Percentiles rank a stretch among this genome's conserved stretches.
phyloP scores from a whole-genome alignment of 805 yeast genomes.

The Tetrapisispora iriomotensis region DNA sequence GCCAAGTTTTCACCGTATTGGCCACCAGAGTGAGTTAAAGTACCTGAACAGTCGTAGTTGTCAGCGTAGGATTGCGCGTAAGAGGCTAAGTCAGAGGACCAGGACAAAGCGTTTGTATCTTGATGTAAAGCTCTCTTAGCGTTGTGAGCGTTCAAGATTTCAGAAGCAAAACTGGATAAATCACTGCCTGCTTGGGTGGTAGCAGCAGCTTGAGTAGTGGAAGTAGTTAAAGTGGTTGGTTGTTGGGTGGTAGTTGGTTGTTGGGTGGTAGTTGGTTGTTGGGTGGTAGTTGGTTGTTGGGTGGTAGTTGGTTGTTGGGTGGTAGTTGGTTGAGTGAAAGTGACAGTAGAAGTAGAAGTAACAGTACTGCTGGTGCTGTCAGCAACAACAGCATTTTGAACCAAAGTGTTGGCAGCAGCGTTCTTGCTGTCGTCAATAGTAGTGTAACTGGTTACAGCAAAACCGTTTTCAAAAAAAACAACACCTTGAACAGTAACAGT shows the following conservation, averaged over 20 bases:
- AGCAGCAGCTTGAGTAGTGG: slow-evolving; percentile 5
- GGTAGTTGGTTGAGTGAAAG: slow-evolving; percentile 8
- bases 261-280: slow-evolving; percentile 4
- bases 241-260: slow-evolving; percentile 1
- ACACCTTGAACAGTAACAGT: slow-evolving; percentile 23
- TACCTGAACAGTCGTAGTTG: slow-evolving; percentile 45
- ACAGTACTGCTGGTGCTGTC: slow-evolving; percentile 8
- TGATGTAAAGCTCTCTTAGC: slow-evolving; percentile 42
- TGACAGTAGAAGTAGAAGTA: slow-evolving; percentile 5
- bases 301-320: slow-evolving; percentile 3
- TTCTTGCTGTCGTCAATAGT: slow-evolving; percentile 12
- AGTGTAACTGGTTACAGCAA: slow-evolving; percentile 16
- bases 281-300: background rate
- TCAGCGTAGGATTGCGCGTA: slow-evolving; percentile 45
- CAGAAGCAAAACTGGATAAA: slow-evolving; percentile 19
- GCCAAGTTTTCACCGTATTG: slow-evolving; percentile 70
- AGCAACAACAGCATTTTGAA: slow-evolving; percentile 10
- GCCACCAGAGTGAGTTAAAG: slow-evolving; percentile 47
- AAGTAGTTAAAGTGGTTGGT: slow-evolving; percentile 1
- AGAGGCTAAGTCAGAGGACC: slow-evolving; percentile 37
- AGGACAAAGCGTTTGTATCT: slow-evolving; percentile 35
- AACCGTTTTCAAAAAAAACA: slow-evolving; percentile 20
- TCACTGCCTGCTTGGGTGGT: slow-evolving; percentile 6
- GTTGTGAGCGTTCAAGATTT: slow-evolving; percentile 55
- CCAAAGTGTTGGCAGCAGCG: slow-evolving; percentile 8